Base-by-base conservation (phyloP, 2,329 filamentous ascomycete genomes). In the Pestalotiopsis sp. region DNA sequence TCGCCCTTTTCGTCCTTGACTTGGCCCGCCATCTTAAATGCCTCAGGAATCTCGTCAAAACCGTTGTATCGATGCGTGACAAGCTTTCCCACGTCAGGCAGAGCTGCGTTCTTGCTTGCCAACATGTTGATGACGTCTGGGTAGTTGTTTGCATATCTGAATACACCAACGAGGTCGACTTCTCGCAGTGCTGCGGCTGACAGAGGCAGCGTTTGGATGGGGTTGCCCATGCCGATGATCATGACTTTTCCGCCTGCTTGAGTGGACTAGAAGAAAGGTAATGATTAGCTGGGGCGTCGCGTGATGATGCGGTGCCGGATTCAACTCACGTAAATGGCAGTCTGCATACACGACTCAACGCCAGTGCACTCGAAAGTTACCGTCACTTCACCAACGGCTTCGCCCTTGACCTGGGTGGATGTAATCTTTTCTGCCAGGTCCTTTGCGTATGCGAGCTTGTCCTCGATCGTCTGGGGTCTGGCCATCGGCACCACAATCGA, bases 281-380 rank as follows among this genome's bases (percentile, higher is more conserved):
- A 7, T 39, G 71, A 64, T 20, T 23, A 0, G 12, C 14, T n/a
- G 20, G 20, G 23, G 20, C 68, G 41, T 65, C 31, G 52, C n/a
- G 9, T 31, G 27, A n/a, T 58, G 7, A 14, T 49, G 59, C 17
- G 13, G n/a, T n/a, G 7, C 49, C 31, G 63, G n/a, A 57, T 68
- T 59, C 72, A 23, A 80, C 83, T 78, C 71, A 87, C 86, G 74
- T 92, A 95, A 67, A 95, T 94, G 4, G 90, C 87, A 5, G 89
- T 89, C 78, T 95, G 92, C 74, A 94, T 84, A 74, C 92, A 95
- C 0, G 89, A 88, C 76, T 93, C 92, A 25, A 94, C 92, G 9
- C 93, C 93, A 0, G 93, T 95, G 77, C 92, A 94, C 81, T 95
- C 92, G 75, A 92, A 94, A 2, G 92, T 91, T 1, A 88, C 87